Evolutionary conservation across 148 eudicot genomes (phyloP), one percentile per base, ranked within the genome.

Genomic region (Cornus suecica): DNA sequence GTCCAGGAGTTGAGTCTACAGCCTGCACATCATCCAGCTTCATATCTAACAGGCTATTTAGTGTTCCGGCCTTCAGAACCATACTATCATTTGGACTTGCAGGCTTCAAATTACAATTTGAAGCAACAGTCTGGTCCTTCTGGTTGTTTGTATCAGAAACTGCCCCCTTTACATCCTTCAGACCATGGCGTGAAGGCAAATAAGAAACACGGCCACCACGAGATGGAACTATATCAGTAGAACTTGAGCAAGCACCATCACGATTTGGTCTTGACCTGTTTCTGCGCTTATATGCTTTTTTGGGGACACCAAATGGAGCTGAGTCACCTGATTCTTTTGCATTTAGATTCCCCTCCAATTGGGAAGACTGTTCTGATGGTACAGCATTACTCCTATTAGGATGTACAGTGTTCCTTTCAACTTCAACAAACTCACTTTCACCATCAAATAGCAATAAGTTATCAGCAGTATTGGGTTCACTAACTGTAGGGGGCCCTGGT

Each of bases 391-490:
- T 77, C 84, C 83, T 80, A 56, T 77, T 75, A 60, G 82, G 83
- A 77, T 82, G 88, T 67, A 51, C 45, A 52, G 79, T 76, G 58
- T 79, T 88, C 72, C 84, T 82, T 76, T 79, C 88, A 79, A 77
- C 86, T 76, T 87, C 90, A 85, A 73, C 75, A 52, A 83, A 77
- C 64, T 87, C 87, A 81, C 82, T 85, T 67, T 90, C 94, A 67
- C 90, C 97, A 78, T 93, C 93, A 82, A 96, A 88, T 70, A 87
- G 74, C 87, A 83, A 41, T 62, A 87, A 85, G 82, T 93, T 93
- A 87, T 96, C 99, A 68, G 99, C 99, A 86, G 89, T 88, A 79
- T 88, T 88, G 15, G 97, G 97, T 76, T 96, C 99, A 87, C 87
- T 78, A 62, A 77, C 78, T 65, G 82, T 70, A 82, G 86, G 86